Percentiles rank a stretch among this genome's conserved stretches.
Conservation (phyloP, 2,329 filamentous ascomycete species). For the Beauveria brongniartii region DNA sequence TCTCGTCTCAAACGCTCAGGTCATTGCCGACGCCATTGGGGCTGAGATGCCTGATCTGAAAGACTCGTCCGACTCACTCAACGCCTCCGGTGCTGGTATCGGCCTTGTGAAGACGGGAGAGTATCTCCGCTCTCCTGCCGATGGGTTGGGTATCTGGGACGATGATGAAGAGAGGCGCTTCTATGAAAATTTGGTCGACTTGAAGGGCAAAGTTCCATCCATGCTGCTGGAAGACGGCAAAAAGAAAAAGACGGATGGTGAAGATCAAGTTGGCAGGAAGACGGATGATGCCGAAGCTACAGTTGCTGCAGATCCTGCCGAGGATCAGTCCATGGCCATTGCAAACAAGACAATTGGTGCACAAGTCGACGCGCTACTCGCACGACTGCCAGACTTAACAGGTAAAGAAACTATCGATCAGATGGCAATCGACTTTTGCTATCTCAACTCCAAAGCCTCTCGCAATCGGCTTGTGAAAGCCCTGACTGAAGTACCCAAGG, state of each 20-base stretch:
- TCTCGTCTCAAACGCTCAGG: slow-evolving; percentile 80
- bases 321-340: slow-evolving; percentile 88
- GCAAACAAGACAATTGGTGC: slow-evolving; percentile 96
- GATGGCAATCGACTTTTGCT: slow-evolving; percentile 92
- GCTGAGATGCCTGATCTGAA: slow-evolving; percentile 91
- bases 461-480: slow-evolving; percentile 90
- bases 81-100: slow-evolving; percentile 65
- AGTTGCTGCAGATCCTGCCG: slow-evolving; percentile 44
- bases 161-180: slow-evolving; percentile 97
- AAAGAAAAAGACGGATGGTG: slow-evolving; percentile 79
- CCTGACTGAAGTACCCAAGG: slow-evolving; percentile 89
- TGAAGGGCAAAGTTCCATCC: slow-evolving; percentile 90
- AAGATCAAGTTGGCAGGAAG: slow-evolving; percentile 78
- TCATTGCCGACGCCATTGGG: slow-evolving; percentile 79
- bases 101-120: slow-evolving; percentile 91
- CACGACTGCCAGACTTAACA: slow-evolving; percentile 82
- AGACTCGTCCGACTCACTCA: slow-evolving; percentile 65
- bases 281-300: slow-evolving; percentile 44
- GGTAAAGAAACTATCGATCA: slow-evolving; percentile 90
- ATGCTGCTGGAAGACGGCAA: slow-evolving; percentile 90
- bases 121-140: slow-evolving; percentile 81
- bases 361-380: slow-evolving; percentile 84
- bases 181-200: slow-evolving; percentile 91
- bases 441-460: slow-evolving; percentile 95
- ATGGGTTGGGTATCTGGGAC: slow-evolving; percentile 94